Evolutionary conservation across 768 basidiomycete species (phyloP).

Genomic region (Xerocomus potaroensis): DNA sequence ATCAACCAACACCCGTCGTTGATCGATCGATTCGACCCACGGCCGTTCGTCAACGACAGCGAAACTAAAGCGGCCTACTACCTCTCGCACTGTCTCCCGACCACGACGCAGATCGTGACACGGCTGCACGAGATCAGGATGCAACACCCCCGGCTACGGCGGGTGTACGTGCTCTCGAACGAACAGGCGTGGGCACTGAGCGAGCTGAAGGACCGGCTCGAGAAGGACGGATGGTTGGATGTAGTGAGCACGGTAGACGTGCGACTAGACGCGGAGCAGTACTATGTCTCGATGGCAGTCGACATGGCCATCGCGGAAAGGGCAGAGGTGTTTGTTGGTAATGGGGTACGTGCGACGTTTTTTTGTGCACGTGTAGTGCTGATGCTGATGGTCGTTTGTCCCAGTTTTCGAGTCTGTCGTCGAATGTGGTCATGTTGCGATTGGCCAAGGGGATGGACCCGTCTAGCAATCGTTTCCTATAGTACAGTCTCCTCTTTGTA

Average conservation of each 20-base stretch:
- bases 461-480: constrained; percentile 40
- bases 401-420: constrained; percentile 46
- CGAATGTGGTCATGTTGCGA: constrained; percentile 46
- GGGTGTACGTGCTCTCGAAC: constrained; percentile 52
- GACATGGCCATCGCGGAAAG: constrained; percentile 59
- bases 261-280: constrained; percentile 43
- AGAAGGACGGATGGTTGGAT: constrained; percentile 48
- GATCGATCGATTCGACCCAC: constrained; percentile 38
- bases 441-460: constrained; percentile 42
- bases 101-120: constrained; percentile 38
- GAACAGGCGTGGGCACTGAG: constrained; percentile 43
- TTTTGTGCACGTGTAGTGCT: too few species aligned
- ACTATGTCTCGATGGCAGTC: constrained; percentile 46
- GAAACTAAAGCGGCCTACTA: constrained; percentile 11
- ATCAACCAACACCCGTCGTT: constrained; percentile 42
- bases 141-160: constrained; percentile 26
- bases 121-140: constrained; percentile 33
- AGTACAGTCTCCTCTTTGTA: background rate
- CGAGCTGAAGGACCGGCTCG: constrained; percentile 35
- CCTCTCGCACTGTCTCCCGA: constrained; percentile 37
- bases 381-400: background rate
- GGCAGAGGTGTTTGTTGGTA: constrained; percentile 59
- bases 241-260: constrained; percentile 40
- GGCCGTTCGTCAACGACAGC: constrained; percentile 4
- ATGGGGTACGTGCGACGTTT: constrained; percentile 58